Percentiles rank a stretch among this genome's conserved stretches.
These are phyloP conservation scores for Thozetella sp. DNA, from an alignment of 495 filamentous ascomycete species.

Conservation along the genomic window DNA sequence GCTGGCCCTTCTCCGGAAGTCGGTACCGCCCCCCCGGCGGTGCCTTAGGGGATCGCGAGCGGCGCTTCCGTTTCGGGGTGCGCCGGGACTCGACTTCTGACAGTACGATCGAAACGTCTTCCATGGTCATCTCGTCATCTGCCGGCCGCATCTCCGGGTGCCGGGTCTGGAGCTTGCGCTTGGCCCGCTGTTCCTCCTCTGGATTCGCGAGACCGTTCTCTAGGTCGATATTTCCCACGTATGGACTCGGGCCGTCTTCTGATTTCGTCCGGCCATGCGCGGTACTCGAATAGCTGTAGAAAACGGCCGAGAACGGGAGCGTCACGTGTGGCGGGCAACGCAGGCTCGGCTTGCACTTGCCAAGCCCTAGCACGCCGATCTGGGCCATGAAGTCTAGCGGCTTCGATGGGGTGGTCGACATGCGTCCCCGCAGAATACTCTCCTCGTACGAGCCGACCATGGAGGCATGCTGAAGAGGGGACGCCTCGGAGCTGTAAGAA, in stretches of 20 bases:
- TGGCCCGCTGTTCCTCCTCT: conserved; percentile 42
- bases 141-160: conserved; percentile 21
- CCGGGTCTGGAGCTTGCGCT: conserved; percentile 44
- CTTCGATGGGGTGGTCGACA: conserved; percentile 95
- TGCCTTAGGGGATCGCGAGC: conserved; percentile 69
- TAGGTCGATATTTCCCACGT: conserved; percentile 92
- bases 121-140: conserved; percentile 27
- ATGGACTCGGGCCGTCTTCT: conserved; percentile 90
- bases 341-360: conserved; percentile 84
- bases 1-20: conserved; percentile 91
- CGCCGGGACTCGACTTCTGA: conserved; percentile 36
- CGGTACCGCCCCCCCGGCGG: conserved; percentile 88
- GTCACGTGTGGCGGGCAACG: conserved; percentile 91
- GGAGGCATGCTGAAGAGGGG: conserved; percentile 81
- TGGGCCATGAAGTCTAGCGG: conserved; percentile 93
- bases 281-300: conserved; percentile 84
- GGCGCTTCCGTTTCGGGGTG: conserved; percentile 54
- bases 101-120: conserved; percentile 20
- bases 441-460: conserved; percentile 99
- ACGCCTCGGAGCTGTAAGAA: conserved; percentile 73
- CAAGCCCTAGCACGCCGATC: conserved; percentile 90
- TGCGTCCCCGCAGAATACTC: conserved; percentile 89
- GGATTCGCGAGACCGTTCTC: conserved; percentile 69
- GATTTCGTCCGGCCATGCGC: conserved; percentile 58
- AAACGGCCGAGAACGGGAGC: conserved; percentile 93